Evolutionary conservation across 441 rosid species (phyloP).

Genomic region (Jatropha podagrica): DNA sequence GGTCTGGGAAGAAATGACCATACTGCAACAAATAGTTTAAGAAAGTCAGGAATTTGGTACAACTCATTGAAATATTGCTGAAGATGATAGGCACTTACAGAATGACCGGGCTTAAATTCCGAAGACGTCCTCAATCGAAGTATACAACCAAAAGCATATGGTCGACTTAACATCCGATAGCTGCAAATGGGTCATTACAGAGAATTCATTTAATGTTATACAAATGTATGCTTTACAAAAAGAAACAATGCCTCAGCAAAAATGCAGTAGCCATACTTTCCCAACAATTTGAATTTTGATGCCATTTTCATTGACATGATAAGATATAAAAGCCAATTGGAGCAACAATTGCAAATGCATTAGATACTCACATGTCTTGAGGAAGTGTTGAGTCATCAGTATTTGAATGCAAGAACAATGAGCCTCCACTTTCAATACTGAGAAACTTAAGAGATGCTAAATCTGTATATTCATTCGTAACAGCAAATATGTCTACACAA

Average conservation of each 20-base stretch:
- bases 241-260: not conserved
- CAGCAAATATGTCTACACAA: slow-evolving; percentile 90
- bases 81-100: slow-evolving; percentile 50
- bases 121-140: slow-evolving; percentile 91
- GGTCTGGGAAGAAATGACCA: slow-evolving; percentile 99
- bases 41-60: slow-evolving; percentile 5
- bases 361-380: slow-evolving; percentile 89
- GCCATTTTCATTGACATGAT: slow-evolving; percentile 11
- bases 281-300: not conserved
- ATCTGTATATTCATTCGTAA: slow-evolving; percentile 97
- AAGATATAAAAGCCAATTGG: slow-evolving; percentile 8
- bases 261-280: not conserved
- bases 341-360: slow-evolving; percentile 1
- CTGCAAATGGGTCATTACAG: slow-evolving; percentile 35
- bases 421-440: slow-evolving; percentile 98
- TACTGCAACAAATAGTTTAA: slow-evolving; percentile 54
- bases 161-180: slow-evolving; percentile 91
- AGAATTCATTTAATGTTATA: not conserved
- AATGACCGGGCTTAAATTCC: slow-evolving; percentile 87
- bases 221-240: not conserved
- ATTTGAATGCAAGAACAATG: slow-evolving; percentile 77
- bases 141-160: slow-evolving; percentile 89
- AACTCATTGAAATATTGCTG: not conserved
- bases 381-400: slow-evolving; percentile 99
- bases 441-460: slow-evolving; percentile 97